phyloP scores from a whole-genome alignment of 176 grass and related monocot genomes.

The Triticum monococcum region DNA sequence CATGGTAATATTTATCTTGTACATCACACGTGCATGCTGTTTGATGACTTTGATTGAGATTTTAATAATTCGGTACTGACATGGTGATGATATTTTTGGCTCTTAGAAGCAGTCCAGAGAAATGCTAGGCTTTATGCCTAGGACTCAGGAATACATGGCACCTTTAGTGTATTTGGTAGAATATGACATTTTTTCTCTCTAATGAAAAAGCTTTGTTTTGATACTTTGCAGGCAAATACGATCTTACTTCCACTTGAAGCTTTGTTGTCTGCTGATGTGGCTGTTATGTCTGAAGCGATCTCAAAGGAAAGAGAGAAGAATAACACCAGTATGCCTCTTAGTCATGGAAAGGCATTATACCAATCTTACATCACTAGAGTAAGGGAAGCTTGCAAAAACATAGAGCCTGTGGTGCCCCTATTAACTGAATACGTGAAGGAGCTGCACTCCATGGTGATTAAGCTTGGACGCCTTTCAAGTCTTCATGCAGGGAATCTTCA shows the following conservation, averaged over 20 bases:
- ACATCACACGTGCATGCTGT: slow-evolving; percentile 16
- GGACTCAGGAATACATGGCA: slow-evolving; percentile 5
- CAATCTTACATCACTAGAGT: slow-evolving; percentile 83
- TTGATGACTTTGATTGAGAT: slow-evolving; percentile 18
- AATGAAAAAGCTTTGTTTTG: slow-evolving; percentile 28
- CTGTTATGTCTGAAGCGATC: slow-evolving; percentile 65
- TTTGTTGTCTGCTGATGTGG: slow-evolving; percentile 72
- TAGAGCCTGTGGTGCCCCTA: slow-evolving; percentile 64
- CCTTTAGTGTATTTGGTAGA: slow-evolving; percentile 4
- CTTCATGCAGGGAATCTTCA: slow-evolving; percentile 94
- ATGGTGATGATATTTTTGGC: not conserved
- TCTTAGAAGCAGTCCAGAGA: not conserved
- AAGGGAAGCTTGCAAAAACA: slow-evolving; percentile 74
- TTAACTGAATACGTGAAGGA: slow-evolving; percentile 61
- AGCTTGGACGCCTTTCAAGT: slow-evolving; percentile 81
- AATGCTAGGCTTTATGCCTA: slow-evolving; percentile 19
- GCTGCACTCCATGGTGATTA: slow-evolving; percentile 79
- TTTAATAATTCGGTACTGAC: not conserved
- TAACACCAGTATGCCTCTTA: slow-evolving; percentile 51
- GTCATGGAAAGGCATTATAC: slow-evolving; percentile 75
- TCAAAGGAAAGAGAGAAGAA: slow-evolving; percentile 66
- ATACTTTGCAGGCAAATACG: slow-evolving; percentile 69
- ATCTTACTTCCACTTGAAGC: slow-evolving; percentile 89
- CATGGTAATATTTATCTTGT: slow-evolving; percentile 13
- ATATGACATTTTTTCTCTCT: slow-evolving; percentile 31